These are phyloP conservation scores for Microthlaspi erraticum DNA, from an alignment of 345 rosid species.

Conservation along the genomic window DNA sequence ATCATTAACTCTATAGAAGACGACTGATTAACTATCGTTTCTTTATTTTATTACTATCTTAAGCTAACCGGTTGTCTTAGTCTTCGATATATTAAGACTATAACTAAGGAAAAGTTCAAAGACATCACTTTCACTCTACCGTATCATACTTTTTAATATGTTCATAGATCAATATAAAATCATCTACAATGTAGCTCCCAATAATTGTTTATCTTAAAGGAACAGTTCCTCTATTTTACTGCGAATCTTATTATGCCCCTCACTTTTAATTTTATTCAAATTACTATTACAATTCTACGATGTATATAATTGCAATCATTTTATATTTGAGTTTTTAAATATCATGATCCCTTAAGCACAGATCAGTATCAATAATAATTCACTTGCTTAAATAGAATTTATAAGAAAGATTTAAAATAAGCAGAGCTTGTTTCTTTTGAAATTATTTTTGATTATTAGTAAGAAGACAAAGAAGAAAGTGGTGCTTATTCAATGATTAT, in stretches of 20 bases:
- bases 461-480: conserved; percentile 20
- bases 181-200: background rate
- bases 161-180: background rate
- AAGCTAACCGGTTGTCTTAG: background rate
- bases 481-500: conserved; percentile 25
- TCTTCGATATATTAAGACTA: background rate
- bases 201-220: background rate
- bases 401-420: background rate
- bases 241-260: background rate
- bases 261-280: background rate
- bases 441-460: background rate
- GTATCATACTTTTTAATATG: background rate
- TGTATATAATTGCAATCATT: background rate
- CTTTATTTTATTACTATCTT: background rate
- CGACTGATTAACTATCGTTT: background rate
- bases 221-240: background rate
- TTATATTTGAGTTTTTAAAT: background rate
- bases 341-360: background rate
- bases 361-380: conserved; percentile 15
- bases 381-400: conserved; percentile 9
- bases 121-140: conserved; percentile 28
- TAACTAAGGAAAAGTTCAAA: conserved; percentile 2
- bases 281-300: background rate
- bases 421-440: conserved; percentile 19
- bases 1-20: conserved; percentile 19